A percentile compares a stretch with the other conserved stretches of the same genome.
Conservation (phyloP, 176 grass and related monocot genomes). For the Oryza meridionalis region DNA sequence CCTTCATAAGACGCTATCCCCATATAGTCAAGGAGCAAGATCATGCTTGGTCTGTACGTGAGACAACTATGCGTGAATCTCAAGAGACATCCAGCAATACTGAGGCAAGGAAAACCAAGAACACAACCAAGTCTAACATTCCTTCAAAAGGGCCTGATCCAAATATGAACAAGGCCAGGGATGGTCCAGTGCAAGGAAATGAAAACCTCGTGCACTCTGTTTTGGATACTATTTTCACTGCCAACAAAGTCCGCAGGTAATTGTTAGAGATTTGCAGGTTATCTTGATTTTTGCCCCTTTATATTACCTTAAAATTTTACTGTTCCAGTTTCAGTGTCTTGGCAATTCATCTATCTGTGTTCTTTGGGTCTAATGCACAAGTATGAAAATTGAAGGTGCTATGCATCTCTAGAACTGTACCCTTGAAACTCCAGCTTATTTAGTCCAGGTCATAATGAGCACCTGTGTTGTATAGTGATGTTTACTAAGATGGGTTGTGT, state of each 20-base stretch:
- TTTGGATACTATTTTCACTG: conserved; percentile 54
- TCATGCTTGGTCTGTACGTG: conserved; percentile 49
- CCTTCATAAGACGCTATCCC: conserved; percentile 61
- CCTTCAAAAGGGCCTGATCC: conserved; percentile 35
- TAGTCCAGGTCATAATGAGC: neutral
- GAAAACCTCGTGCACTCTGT: conserved; percentile 35
- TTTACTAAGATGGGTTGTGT: neutral
- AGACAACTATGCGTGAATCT: conserved; percentile 18
- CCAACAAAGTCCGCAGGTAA: conserved; percentile 67
- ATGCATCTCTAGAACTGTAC: neutral
- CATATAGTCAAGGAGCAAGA: conserved; percentile 63
- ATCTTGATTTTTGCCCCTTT: conserved; percentile 5
- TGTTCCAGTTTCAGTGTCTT: conserved; percentile 1
- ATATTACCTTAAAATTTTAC: neutral
- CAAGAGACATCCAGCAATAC: neutral
- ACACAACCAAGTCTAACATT: conserved; percentile 26
- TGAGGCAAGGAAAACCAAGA: conserved; percentile 37
- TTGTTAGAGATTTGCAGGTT: conserved; percentile 20
- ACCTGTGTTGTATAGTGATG: neutral
- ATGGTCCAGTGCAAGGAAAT: conserved; percentile 43
- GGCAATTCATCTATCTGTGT: neutral
- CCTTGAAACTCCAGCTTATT: conserved; percentile 24
- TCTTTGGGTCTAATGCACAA: neutral
- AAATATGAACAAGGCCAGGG: conserved; percentile 38
- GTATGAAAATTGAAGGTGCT: neutral